Conservation (phyloP, 495 filamentous ascomycete species). For the Corynascus novoguineensis region DNA sequence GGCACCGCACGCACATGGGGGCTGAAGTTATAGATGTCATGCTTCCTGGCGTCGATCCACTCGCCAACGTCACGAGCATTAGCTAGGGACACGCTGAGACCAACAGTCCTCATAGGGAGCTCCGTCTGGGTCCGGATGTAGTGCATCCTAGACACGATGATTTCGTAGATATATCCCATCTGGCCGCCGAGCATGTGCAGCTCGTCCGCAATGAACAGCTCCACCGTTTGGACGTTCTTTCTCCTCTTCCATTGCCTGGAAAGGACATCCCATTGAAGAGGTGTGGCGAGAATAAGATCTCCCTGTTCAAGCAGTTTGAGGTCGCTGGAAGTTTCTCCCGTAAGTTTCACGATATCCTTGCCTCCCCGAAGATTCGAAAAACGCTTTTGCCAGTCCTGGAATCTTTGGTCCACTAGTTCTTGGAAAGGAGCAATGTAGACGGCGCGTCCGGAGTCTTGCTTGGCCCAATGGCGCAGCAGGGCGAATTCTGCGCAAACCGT, state of each 20-base stretch:
- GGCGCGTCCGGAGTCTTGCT: conserved; percentile 64
- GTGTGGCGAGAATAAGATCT: conserved; percentile 90
- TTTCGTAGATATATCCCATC: conserved; percentile 87
- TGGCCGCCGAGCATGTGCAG: conserved; percentile 92
- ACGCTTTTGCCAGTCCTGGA: conserved; percentile 78
- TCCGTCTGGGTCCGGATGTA: conserved; percentile 88
- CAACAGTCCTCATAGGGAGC: conserved; percentile 78
- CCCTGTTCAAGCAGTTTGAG: conserved; percentile 82
- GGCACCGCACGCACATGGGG: conserved; percentile 82
- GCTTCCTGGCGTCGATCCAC: conserved; percentile 98
- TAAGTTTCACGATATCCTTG: conserved; percentile 90
- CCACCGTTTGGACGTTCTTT: conserved; percentile 87
- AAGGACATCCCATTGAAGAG: conserved; percentile 89
- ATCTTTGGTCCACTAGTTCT: conserved; percentile 75
- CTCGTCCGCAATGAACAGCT: conserved; percentile 93
- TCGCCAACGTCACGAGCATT: conserved; percentile 93
- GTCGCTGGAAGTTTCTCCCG: conserved; percentile 87
- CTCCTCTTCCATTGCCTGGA: conserved; percentile 93
- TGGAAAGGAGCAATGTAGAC: conserved; percentile 97
- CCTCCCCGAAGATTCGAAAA: conserved; percentile 68
- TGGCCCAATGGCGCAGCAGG: conserved; percentile 80
- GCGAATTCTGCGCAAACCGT: conserved; percentile 96
- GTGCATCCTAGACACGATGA: conserved; percentile 95
- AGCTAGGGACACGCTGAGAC: conserved; percentile 84
- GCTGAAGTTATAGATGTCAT: conserved; percentile 98